phyloP scores from a whole-genome alignment of 768 basidiomycete genomes.

The Clavulina sp. region DNA sequence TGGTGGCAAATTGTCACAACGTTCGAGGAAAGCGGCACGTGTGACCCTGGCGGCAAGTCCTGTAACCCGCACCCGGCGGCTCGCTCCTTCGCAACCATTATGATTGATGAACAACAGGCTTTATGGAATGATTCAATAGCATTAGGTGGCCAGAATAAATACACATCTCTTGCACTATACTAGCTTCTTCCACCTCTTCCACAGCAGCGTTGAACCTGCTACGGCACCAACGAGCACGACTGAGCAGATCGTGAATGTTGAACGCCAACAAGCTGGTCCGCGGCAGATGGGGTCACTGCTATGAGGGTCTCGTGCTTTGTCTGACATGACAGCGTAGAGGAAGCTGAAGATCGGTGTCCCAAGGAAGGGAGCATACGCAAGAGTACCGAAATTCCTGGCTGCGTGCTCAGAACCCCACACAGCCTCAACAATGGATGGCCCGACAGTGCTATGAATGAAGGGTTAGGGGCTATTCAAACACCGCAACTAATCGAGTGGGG shows the following conservation, averaged over 20 bases:
- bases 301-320: slow-evolving; percentile 26
- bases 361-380: slow-evolving; percentile 58
- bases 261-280: slow-evolving; percentile 44
- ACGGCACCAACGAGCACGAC: slow-evolving; percentile 27
- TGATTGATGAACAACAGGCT: no score
- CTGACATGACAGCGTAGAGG: slow-evolving; percentile 54
- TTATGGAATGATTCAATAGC: no score
- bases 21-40: no score
- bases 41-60: no score
- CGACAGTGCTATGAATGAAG: slow-evolving; percentile 20
- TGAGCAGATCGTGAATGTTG: slow-evolving; percentile 42
- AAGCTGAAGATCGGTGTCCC: slow-evolving; percentile 67
- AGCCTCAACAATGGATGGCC: slow-evolving; percentile 51
- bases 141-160: no score
- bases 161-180: no score
- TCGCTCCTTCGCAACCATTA: no score
- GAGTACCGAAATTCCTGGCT: slow-evolving; percentile 41
- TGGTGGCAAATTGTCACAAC: no score
- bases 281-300: slow-evolving; percentile 28
- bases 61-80: no score
- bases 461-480: not conserved
- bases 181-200: slow-evolving; percentile 43
- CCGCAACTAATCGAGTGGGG: not conserved
- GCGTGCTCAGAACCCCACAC: slow-evolving; percentile 55
- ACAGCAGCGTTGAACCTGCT: slow-evolving; percentile 15